A percentile compares a stretch with the other conserved stretches of the same genome.
Conservation (phyloP, 2,329 filamentous ascomycete species). For the Orbilia oligospora region DNA sequence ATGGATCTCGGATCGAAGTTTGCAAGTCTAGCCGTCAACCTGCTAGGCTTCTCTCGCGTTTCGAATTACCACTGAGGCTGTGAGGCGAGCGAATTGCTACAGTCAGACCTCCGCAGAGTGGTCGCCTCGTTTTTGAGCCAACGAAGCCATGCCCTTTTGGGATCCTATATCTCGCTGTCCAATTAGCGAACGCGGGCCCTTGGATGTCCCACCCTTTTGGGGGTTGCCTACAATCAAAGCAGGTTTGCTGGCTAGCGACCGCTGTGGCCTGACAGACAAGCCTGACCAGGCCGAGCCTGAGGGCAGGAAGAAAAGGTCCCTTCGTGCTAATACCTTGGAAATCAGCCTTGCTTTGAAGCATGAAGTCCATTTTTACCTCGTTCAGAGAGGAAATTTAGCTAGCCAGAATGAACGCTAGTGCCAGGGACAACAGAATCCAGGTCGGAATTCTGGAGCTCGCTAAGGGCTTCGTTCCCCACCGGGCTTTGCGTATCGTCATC, state of each 20-base stretch:
- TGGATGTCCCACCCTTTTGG: conserved; percentile 39
- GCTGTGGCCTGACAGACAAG: conserved; percentile 50
- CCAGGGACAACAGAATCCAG: conserved; percentile 50
- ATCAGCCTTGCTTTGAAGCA: conserved; percentile 48
- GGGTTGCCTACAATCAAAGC: conserved; percentile 58
- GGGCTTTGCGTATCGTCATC: conserved; percentile 57
- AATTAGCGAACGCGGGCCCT: conserved; percentile 48
- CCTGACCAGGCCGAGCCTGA: conserved; percentile 51
- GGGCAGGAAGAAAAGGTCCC: not conserved
- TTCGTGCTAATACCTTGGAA: conserved; percentile 35
- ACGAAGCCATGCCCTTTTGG: conserved; percentile 51
- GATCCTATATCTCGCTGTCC: conserved; percentile 12
- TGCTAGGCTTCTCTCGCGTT: conserved; percentile 57
- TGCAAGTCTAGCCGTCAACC: conserved; percentile 51
- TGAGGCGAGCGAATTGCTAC: conserved; percentile 49
- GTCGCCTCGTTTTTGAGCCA: conserved; percentile 59
- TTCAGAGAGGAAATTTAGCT: conserved; percentile 13
- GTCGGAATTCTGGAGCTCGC: conserved; percentile 48
- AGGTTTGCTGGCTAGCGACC: conserved; percentile 57
- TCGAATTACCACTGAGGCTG: conserved; percentile 52
- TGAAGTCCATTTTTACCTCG: conserved; percentile 7
- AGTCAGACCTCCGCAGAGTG: conserved; percentile 51
- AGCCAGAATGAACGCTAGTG: conserved; percentile 28
- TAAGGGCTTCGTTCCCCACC: conserved; percentile 44
- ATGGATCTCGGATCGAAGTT: conserved; percentile 27